Evolutionary conservation across 768 basidiomycete genomes (phyloP), one percentile per base, ranked within the genome.

Genomic region (Russula sp.): DNA sequence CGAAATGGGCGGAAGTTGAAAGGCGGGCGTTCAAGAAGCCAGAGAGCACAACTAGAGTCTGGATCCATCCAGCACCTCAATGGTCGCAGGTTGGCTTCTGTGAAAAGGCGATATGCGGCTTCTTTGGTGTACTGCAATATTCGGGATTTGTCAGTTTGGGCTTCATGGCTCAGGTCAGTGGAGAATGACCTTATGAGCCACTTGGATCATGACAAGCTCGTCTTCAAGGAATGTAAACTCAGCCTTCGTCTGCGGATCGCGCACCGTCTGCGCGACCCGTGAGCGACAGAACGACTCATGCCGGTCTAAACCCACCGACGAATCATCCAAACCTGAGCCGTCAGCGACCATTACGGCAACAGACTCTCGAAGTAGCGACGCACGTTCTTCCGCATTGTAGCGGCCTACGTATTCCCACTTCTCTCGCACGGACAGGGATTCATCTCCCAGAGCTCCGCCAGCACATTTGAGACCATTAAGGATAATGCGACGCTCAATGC

Each of bases 271-370:
- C 3, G 78, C 68, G 32, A 73, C 76, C 57, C 81, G 82, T 5
- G 91, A 91, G 68, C 81, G 83, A 73, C 86, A 91, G 73, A 84
- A 95, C 0, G 93, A 91, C 73, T 94, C 88, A 63, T 97, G 94
- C 39, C 82, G 82, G 62, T 91, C 89, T 91, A 58, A 18, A 34
- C 8, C 14, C 16, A 53, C 27, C 5, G 14, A 51, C 2, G 42
- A 22, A 31, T 18, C 16, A 39, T 32, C 49, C 16, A 49, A 34
- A 35, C 11, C 20, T 34, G 7, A 7, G 16, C 4, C 16, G 35
- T 54, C 44, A 55, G 59, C 50, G n/a, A 55, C 39, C 20, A 8
- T 39, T 27, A 22, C 13, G 52, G 22, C 2, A 27, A 27, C 27
- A 27, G 27, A 44, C 45, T 8, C 3, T 1, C 14, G 34, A 34